phyloP scores from a whole-genome alignment of 2,329 filamentous ascomycete genomes.

The Davidsoniella australis region DNA sequence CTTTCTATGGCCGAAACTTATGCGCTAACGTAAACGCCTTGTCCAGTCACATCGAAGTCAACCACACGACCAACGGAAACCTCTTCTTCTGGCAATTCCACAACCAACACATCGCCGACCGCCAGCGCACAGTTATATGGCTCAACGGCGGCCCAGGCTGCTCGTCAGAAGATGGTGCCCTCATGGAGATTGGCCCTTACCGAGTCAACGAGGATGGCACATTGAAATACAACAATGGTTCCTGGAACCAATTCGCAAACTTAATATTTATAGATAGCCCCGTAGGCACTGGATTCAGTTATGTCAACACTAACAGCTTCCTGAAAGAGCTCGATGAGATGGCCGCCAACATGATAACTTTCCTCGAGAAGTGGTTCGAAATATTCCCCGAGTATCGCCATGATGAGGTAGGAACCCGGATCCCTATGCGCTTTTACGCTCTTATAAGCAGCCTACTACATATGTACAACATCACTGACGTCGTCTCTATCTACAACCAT shows the following conservation, averaged over 20 bases:
- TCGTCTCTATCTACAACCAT: slow-evolving; percentile 4
- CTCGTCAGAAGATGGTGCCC: slow-evolving; percentile 86
- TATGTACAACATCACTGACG: not conserved
- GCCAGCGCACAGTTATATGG: slow-evolving; percentile 85
- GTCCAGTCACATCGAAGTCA: slow-evolving; percentile 75
- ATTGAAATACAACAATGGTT: slow-evolving; percentile 73
- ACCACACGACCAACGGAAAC: slow-evolving; percentile 71
- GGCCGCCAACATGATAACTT: slow-evolving; percentile 72
- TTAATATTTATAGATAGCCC: slow-evolving; percentile 94
- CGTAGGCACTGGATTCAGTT: slow-evolving; percentile 91
- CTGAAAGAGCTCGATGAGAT: slow-evolving; percentile 74
- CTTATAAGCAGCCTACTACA: not conserved
- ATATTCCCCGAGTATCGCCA: slow-evolving; percentile 82
- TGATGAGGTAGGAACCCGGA: slow-evolving; percentile 58
- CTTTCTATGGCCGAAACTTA: too few relatives aligned
- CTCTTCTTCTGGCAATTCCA: slow-evolving; percentile 98
- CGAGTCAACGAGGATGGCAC: slow-evolving; percentile 57
- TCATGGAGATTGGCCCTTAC: slow-evolving; percentile 95
- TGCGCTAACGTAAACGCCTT: not conserved
- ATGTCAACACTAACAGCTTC: slow-evolving; percentile 78
- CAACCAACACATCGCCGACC: slow-evolving; percentile 86
- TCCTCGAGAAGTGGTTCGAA: slow-evolving; percentile 80
- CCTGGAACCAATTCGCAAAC: slow-evolving; percentile 97
- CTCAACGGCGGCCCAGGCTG: slow-evolving; percentile 93
- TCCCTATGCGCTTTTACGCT: not conserved